Evolutionary conservation across 441 rosid species (phyloP).

Genomic region (Erodium trifolium): DNA sequence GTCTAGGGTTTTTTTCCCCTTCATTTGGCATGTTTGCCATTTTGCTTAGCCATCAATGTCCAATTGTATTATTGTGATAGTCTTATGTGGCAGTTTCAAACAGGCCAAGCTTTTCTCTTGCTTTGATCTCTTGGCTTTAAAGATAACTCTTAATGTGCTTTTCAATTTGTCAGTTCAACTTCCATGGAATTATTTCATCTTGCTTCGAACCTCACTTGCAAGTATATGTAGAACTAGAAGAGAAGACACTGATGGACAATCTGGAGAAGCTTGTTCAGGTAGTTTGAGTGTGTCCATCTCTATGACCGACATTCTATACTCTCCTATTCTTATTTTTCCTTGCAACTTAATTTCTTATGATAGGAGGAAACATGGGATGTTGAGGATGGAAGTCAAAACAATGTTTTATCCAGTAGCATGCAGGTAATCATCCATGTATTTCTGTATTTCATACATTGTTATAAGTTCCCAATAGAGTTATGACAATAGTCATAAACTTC

Average conservation of each 20-base stretch:
- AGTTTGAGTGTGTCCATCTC: conserved; percentile 18
- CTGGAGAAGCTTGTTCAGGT: conserved; percentile 98
- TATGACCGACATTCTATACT: conserved; percentile 10
- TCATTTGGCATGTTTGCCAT: neutral
- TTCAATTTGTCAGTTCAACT: conserved; percentile 74
- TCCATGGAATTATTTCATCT: conserved; percentile 92
- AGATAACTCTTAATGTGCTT: conserved; percentile 15
- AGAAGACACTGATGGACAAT: conserved; percentile 94
- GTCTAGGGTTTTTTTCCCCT: conserved; percentile 2
- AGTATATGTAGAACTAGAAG: conserved; percentile 85
- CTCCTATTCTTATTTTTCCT: conserved; percentile 24
- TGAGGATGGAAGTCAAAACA: conserved; percentile 92
- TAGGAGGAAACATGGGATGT: conserved; percentile 99
- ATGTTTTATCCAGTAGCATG: conserved; percentile 93
- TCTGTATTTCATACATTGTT: neutral
- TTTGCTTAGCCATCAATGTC: neutral
- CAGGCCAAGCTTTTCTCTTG: conserved; percentile 8
- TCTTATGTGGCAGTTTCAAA: neutral
- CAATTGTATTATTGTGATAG: neutral
- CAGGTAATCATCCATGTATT: conserved; percentile 46
- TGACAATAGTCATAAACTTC: neutral
- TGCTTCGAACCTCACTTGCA: conserved; percentile 97
- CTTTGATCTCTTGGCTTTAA: conserved; percentile 13
- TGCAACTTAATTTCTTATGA: conserved; percentile 14
- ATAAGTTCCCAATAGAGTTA: neutral